Base-by-base conservation (phyloP, 768 basidiomycete genomes). In the Mycena sanguinolenta region DNA sequence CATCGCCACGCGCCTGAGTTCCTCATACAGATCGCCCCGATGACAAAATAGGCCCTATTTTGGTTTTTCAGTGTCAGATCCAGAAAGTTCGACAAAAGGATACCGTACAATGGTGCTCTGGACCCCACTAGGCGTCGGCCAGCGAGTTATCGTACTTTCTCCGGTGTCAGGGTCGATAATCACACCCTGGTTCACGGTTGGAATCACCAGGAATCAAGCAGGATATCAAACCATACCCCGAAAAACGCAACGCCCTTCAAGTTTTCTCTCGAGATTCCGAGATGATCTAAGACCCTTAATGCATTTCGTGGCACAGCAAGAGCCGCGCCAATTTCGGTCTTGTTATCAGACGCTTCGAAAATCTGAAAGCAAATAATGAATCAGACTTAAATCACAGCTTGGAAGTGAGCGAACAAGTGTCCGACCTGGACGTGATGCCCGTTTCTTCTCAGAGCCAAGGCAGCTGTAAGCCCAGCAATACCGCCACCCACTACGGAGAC, bases 401-500 rank as follows among this genome's bases (percentile, higher is more conserved):
- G n/a, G n/a, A 14, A 19, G 17, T 19, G 32, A 34, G 32, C 32
- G 32, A 34, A 34, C 6, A 46, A n/a, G n/a, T 46, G 21, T n/a
- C 44, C 21, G 8, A 46, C 44, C 44, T 46, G 44, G n/a, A 46
- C 44, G 21, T n/a, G 44, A 17, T 46, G 44, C 2, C 44, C 44
- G 12, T 46, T 46, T 46, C 44, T 46, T n/a, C 44, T 21, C 12
- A 46, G 44, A n/a, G 44, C 44, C 44, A 46, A 46, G 44, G 44
- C 44, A 8, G 44, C 44, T 46, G 44, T 46, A 3, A 46, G 36
- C 2, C 70, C 70, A 13, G 32, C 70, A 19, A 67, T 71, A 21
- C 70, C 70, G 10, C 65, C 70, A 39, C 70, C 70, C 34, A 71
- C 70, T 14, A 71, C 55, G 32, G 65, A 53, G 36, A 71, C 27